These are phyloP conservation scores for Penicillium psychrosexuale DNA, from an alignment of 2,329 filamentous ascomycete genomes.

Conservation along the genomic window DNA sequence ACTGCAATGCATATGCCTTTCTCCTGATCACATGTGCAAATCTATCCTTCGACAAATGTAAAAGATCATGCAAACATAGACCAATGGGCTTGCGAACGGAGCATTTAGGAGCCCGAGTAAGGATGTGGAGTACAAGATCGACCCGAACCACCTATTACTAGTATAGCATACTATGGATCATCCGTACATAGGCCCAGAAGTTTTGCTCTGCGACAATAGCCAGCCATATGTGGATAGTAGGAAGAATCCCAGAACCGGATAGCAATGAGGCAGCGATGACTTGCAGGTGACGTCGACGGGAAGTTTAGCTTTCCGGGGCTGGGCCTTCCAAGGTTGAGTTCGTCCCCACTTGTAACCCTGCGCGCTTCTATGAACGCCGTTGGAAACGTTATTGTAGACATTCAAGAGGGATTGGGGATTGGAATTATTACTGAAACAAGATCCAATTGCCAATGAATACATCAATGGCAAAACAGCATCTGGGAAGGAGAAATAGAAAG, in stretches of 20 bases:
- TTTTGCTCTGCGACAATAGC: too few relatives aligned
- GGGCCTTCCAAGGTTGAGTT: neutral
- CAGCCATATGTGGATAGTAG: neutral
- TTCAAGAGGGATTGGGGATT: neutral
- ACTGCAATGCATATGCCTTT: slow-evolving; percentile 15
- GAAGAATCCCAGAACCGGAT: neutral
- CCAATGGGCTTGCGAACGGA: neutral
- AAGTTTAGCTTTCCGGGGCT: slow-evolving; percentile 1
- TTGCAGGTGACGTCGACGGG: slow-evolving; percentile 27
- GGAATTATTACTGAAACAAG: neutral
- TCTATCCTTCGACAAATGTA: neutral
- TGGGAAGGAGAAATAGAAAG: neutral
- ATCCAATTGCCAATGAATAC: neutral
- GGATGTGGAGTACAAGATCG: neutral
- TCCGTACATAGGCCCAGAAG: too few relatives aligned
- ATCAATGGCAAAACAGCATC: too few relatives aligned
- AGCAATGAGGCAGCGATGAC: slow-evolving; percentile 19
- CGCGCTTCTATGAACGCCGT: neutral
- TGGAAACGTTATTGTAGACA: neutral
- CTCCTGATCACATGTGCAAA: neutral
- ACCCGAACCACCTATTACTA: neutral
- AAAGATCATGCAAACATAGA: neutral
- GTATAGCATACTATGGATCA: neutral
- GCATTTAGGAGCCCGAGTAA: neutral
- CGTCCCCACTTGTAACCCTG: neutral